A percentile compares a stretch with the other conserved stretches of the same genome.
Conservation (phyloP, 495 filamentous ascomycete genomes). For the Geoglossum glabrum region DNA sequence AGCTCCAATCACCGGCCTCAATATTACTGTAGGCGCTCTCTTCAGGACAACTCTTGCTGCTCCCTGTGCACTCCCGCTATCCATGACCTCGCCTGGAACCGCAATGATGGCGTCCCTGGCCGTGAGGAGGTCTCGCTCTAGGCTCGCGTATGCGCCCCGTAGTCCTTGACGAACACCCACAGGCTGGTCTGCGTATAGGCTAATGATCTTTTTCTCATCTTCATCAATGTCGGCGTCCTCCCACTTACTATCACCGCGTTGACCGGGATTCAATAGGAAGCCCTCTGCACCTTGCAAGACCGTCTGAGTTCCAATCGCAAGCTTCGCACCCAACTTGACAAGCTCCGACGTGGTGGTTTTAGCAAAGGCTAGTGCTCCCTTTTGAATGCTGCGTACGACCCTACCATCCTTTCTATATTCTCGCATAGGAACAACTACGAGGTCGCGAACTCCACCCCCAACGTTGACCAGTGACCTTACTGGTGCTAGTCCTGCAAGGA, state of each 20-base stretch:
- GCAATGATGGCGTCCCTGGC: conserved; percentile 83
- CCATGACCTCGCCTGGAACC: conserved; percentile 79
- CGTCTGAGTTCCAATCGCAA: conserved; percentile 86
- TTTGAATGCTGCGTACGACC: conserved; percentile 75
- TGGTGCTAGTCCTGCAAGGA: conserved; percentile 77
- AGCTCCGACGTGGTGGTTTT: conserved; percentile 83
- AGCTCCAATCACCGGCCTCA: conserved; percentile 77
- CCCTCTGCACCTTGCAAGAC: conserved; percentile 76
- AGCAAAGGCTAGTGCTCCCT: conserved; percentile 73
- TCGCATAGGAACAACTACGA: conserved; percentile 70
- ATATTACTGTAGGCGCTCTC: conserved; percentile 73
- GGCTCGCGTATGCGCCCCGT: conserved; percentile 54
- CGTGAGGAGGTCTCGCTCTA: conserved; percentile 69
- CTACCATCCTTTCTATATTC: conserved; percentile 92
- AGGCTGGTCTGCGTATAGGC: conserved; percentile 83
- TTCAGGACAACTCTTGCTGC: conserved; percentile 61
- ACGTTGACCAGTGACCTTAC: conserved; percentile 81
- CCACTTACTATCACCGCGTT: conserved; percentile 24
- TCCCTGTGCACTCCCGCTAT: conserved; percentile 64
- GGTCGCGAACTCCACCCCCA: conserved; percentile 61
- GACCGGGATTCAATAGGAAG: conserved; percentile 19
- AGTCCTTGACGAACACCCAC: conserved; percentile 72
- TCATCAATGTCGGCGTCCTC: conserved; percentile 43
- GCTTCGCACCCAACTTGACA: conserved; percentile 79
- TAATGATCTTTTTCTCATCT: conserved; percentile 55